These are phyloP conservation scores for Gossypioides kirkii DNA, from an alignment of 345 rosid species.

Conservation along the genomic window DNA sequence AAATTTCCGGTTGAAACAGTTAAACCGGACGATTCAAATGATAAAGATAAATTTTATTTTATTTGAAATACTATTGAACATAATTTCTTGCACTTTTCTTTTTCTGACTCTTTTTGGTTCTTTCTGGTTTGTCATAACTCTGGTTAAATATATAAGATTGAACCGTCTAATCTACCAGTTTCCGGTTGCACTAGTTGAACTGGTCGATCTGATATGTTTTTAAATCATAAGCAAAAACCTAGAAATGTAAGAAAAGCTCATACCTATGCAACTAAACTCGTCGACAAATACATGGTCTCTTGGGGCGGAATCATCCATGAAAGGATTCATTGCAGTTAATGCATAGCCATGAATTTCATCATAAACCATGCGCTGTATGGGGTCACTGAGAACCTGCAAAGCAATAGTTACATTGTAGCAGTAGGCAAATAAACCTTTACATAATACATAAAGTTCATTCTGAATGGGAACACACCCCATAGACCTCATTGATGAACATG, in stretches of 20 bases:
- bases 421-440: background rate
- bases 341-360: slow-evolving; percentile 97
- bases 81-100: no score
- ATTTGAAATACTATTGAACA: no score
- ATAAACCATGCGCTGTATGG: slow-evolving; percentile 88
- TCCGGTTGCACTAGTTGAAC: no score
- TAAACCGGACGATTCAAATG: no score
- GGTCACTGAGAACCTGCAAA: slow-evolving; percentile 89
- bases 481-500: slow-evolving; percentile 89
- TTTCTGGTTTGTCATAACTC: no score
- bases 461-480: slow-evolving; percentile 48
- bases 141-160: no score
- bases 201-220: no score
- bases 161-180: no score
- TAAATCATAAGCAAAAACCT: background rate
- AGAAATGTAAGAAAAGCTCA: background rate
- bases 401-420: slow-evolving; percentile 15
- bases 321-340: slow-evolving; percentile 76
- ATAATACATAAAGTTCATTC: background rate
- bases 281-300: slow-evolving; percentile 87
- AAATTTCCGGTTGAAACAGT: no score
- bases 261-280: slow-evolving; percentile 97
- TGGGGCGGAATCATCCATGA: slow-evolving; percentile 57
- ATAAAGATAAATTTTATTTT: no score
- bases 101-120: no score